These are phyloP conservation scores for Aspergillus fumigatiaffinis DNA, from an alignment of 2,329 filamentous ascomycete genomes.

Conservation along the genomic window DNA sequence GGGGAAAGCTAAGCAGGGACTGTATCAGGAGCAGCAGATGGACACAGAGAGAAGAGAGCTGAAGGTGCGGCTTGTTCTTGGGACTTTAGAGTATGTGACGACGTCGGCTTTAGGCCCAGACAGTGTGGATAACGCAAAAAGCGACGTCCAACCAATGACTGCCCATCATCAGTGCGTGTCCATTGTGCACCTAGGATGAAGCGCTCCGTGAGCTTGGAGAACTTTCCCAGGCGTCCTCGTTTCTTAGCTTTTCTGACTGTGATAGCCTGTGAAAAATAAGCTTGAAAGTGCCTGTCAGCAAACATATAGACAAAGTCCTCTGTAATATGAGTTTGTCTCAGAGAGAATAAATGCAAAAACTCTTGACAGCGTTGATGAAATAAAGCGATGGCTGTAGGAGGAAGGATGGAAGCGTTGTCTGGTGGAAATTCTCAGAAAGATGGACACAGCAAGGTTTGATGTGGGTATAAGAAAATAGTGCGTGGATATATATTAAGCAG, in stretches of 20 bases:
- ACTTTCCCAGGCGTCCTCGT: background rate
- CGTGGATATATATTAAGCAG: background rate
- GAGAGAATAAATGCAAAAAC: background rate
- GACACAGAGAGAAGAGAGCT: background rate
- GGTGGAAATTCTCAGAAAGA: background rate
- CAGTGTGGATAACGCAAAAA: background rate
- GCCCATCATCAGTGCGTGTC: background rate
- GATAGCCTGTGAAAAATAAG: background rate
- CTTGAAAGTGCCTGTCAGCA: background rate
- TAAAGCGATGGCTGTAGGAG: background rate
- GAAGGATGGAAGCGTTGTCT: background rate
- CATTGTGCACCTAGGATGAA: background rate
- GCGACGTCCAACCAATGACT: background rate
- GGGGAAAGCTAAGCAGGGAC: constrained; percentile 11
- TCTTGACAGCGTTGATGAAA: background rate
- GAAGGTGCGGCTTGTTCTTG: background rate
- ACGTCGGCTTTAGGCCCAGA: background rate
- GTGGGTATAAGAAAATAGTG: background rate
- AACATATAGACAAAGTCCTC: background rate
- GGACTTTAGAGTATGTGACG: background rate
- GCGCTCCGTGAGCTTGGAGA: background rate
- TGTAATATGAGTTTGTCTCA: background rate
- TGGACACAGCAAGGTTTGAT: background rate
- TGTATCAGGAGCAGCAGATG: background rate
- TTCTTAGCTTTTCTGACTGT: background rate